A percentile compares a stretch with the other conserved stretches of the same genome.
Evolutionary conservation across 2,329 filamentous ascomycete genomes (phyloP).

Genomic region (Alternaria brassicicola): DNA sequence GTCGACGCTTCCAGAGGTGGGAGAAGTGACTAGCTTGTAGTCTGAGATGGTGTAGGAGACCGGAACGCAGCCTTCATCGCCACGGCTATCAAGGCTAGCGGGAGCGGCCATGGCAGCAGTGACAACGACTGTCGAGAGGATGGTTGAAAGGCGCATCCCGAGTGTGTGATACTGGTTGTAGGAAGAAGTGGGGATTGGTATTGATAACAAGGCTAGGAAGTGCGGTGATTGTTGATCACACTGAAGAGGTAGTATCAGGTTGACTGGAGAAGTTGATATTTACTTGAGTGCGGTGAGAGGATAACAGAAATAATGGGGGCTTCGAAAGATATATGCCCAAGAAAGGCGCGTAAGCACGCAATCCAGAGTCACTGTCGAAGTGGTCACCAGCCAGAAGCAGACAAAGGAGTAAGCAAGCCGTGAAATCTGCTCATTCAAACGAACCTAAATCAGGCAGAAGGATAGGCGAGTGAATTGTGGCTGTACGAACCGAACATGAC

Average conservation of each 20-base stretch:
- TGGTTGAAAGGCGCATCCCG: conserved; percentile 16
- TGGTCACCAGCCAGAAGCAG: background rate
- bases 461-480: background rate
- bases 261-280: background rate
- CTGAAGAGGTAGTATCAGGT: background rate
- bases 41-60: conserved; percentile 34
- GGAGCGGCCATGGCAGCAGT: conserved; percentile 27
- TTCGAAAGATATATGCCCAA: background rate
- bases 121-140: conserved; percentile 24
- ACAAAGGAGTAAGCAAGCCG: background rate
- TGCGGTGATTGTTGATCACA: background rate
- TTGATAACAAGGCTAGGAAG: background rate
- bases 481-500: conserved; percentile 6
- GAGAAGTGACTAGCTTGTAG: conserved; percentile 25
- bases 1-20: conserved; percentile 21
- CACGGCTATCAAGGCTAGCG: conserved; percentile 12
- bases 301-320: background rate
- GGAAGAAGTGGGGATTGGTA: background rate
- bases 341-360: background rate
- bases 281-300: background rate
- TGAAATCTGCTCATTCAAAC: background rate
- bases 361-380: background rate
- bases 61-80: conserved; percentile 27
- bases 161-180: background rate
- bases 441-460: background rate